Base-by-base conservation (phyloP, 2,329 filamentous ascomycete genomes). In the Aspergillus fumigatus region DNA sequence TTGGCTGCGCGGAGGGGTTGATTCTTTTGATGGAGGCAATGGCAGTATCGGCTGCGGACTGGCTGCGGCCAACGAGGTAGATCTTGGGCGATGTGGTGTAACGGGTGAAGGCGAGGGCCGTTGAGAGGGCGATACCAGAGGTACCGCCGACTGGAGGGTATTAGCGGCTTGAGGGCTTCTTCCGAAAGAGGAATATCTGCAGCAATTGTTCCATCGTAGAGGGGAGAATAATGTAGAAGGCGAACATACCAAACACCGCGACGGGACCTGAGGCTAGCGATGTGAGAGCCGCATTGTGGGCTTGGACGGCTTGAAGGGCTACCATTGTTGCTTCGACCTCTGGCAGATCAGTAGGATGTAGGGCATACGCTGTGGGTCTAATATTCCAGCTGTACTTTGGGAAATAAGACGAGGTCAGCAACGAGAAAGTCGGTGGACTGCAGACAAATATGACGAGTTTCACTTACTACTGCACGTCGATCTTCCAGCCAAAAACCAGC, bases 31-130 rank as follows among this genome's bases (percentile, higher is more conserved):
- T 69, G 1, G 74, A 72, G 10, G 72, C 62, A 2, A 80, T 78
- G 9, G 83, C 82, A 23, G 73, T 62, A 25, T 72, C 65, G 32
- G 70, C 74, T 1, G 73, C 72, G 1, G 62, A 51, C 27, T 67
- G 51, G 51, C 61, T 69, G 3, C 82, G 75, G 0, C 81, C 81
- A 25, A 84, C 61, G 32, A 83, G 74, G 67, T 85, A 84, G 50
- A 83, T 74, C 23, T 69, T 77, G 0, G 82, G 80, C 0, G 63
- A 66, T 1, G 59, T 52, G 1, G 76, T 68, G 38, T 75, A 62
- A 45, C 75, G 73, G 19, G 75, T 72, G 50, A 83, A 78, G n/a
- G 73, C 66, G 54, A 76, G 78, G 26, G 83, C 67, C 0, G 80
- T 76, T 8, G 73, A 66, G 60, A 81, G 74, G 10, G 80, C 80